Evolutionary conservation across 2,329 filamentous ascomycete species (phyloP).

Genomic region (Microascus cirrosus): DNA sequence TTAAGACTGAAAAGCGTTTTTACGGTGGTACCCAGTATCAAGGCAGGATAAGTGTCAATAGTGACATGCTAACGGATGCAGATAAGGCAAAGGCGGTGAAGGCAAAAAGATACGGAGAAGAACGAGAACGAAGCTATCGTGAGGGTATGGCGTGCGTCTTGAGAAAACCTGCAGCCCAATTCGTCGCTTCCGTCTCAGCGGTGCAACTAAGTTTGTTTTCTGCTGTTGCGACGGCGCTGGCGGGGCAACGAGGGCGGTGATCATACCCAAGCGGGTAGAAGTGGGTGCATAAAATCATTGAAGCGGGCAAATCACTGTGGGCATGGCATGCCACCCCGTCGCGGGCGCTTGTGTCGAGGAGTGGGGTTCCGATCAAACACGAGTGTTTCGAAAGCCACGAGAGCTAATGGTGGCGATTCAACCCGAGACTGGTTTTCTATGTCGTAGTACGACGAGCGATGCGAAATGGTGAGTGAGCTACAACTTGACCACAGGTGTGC

Average conservation of each 20-base stretch:
- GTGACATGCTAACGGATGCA: background rate
- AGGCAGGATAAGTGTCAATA: background rate
- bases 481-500: no score
- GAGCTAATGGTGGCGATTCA: no score
- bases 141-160: background rate
- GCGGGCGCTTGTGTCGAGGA: no score
- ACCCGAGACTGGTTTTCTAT: no score
- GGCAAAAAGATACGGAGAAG: background rate
- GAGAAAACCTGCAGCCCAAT: background rate
- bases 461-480: no score
- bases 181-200: background rate
- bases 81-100: background rate
- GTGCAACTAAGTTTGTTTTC: conserved; percentile 1
- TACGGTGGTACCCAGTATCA: background rate
- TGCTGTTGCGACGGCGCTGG: conserved; percentile 1
- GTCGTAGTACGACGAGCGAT: no score
- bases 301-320: background rate
- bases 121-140: background rate
- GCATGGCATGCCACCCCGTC: no score
- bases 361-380: no score
- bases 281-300: background rate
- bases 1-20: no score
- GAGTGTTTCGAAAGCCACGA: no score
- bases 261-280: background rate
- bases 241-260: conserved; percentile 1